Evolutionary conservation across 2,329 filamentous ascomycete genomes (phyloP).

Genomic region (Cladobotryum mycophilum): DNA sequence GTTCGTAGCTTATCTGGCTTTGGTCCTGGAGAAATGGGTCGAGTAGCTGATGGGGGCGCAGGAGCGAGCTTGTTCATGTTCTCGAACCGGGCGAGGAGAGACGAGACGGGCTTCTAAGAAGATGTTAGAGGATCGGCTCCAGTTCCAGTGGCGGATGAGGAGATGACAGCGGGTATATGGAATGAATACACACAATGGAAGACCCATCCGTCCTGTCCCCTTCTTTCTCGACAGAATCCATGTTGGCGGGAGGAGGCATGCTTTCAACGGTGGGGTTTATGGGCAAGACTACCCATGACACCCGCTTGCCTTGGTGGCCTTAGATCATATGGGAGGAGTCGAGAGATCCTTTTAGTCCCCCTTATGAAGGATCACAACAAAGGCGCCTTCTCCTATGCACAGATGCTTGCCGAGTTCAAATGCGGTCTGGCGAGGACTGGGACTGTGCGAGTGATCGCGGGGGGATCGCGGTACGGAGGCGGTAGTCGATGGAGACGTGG

Average conservation of each 20-base stretch:
- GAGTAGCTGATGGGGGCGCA: constrained; percentile 16
- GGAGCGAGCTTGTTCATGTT: constrained; percentile 45
- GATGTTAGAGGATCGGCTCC: constrained; percentile 1
- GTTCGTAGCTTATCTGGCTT: constrained; percentile 40
- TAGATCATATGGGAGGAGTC: constrained; percentile 24
- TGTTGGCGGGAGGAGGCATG: constrained; percentile 20
- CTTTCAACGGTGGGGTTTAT: constrained; percentile 23
- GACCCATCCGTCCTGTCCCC: constrained; percentile 64
- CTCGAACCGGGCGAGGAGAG: constrained; percentile 74
- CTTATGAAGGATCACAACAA: neutral
- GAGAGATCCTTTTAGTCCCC: neutral
- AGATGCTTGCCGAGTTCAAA: neutral
- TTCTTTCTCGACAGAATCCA: constrained; percentile 22
- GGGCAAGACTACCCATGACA: constrained; percentile 30
- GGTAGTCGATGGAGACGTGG: neutral
- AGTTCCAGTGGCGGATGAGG: too few relatives aligned
- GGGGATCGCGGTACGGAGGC: constrained; percentile 8
- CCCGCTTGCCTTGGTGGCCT: constrained; percentile 22
- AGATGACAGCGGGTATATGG: neutral
- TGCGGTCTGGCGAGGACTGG: constrained; percentile 3
- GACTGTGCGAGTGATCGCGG: neutral
- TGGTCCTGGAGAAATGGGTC: constrained; percentile 33
- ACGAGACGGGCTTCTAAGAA: constrained; percentile 70
- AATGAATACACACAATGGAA: constrained; percentile 55
- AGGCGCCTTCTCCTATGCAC: neutral